Evolutionary conservation across 805 yeast genomes (phyloP), one percentile per base, ranked within the genome.

Genomic region (Pichia manshurica): DNA sequence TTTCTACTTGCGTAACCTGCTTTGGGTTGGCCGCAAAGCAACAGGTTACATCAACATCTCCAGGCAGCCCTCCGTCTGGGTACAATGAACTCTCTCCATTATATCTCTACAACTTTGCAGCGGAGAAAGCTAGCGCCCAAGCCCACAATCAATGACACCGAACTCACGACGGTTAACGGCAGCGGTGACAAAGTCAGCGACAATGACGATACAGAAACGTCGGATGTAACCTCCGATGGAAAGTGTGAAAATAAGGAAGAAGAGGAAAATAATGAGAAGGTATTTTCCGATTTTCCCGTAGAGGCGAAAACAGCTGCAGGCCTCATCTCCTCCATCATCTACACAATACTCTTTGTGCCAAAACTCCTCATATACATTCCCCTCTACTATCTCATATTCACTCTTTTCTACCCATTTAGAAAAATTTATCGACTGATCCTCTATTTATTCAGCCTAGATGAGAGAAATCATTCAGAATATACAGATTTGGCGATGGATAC

Each of bases 61-160:
- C 29, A 25, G 29, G 10, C 29, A 25, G 29, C 29, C 29, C 29
- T 25, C 29, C 29, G 29, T 10, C 17, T 6, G 4, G 42, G 42
- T 12, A 17, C 31, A 23, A 47, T 47, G 50, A 47, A 47, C 9
- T 47, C 50, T 17, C 23, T 47, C 7, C 41, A 43, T 8, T 47
- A 47, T 16, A 13, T 47, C 3, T 38, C 50, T 0, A n/a, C 43
- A 5, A 38, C 44, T 1, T 16, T 47, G 9, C 39, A 23, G 9
- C n/a, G 42, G 39, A 15, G 39, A 33, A 21, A 20, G n/a, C n/a
- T 17, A 4, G 19, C 19, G 20, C 25, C 12, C 1, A 19, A 37
- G 8, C 19, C 15, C 7, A 7, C 5, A 10, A 38, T 12, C 20
- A 15, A 28, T n/a, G 23, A 28, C 20, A 8, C 17, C 36, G 36